phyloP scores from a whole-genome alignment of 2,329 filamentous ascomycete species.

The Hypoxylon sp. region DNA sequence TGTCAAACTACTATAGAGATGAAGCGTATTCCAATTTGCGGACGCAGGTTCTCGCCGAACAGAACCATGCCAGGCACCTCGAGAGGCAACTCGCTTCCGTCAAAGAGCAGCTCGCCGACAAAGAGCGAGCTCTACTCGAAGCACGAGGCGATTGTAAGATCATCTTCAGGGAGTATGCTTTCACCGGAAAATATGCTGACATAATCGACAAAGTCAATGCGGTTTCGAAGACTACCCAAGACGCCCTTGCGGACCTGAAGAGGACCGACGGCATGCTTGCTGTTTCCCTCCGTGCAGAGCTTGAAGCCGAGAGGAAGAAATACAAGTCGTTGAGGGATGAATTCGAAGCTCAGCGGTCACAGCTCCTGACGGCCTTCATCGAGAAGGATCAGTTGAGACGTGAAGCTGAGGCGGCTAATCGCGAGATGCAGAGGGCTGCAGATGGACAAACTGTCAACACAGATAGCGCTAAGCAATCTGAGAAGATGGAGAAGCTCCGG shows the following conservation, averaged over 20 bases:
- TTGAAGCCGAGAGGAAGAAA: constrained; percentile 69
- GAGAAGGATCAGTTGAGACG: constrained; percentile 73
- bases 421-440: constrained; percentile 59
- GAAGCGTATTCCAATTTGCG: constrained; percentile 68
- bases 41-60: constrained; percentile 64
- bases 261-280: constrained; percentile 72
- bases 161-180: constrained; percentile 47
- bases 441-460: constrained; percentile 53
- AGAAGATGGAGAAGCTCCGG: constrained; percentile 72
- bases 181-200: constrained; percentile 49
- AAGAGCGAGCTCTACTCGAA: constrained; percentile 69
- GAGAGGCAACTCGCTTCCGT: constrained; percentile 62
- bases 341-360: constrained; percentile 70
- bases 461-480: constrained; percentile 57
- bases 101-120: constrained; percentile 64
- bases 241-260: constrained; percentile 72
- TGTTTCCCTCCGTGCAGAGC: constrained; percentile 70
- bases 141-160: constrained; percentile 67
- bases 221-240: constrained; percentile 67
- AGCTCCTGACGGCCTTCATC: constrained; percentile 72
- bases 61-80: constrained; percentile 62
- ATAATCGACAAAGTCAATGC: constrained; percentile 62
- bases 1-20: constrained; percentile 64
- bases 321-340: constrained; percentile 66
- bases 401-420: constrained; percentile 64